Evolutionary conservation across 345 rosid genomes (phyloP).

Genomic region (Erucastrum elatum): DNA sequence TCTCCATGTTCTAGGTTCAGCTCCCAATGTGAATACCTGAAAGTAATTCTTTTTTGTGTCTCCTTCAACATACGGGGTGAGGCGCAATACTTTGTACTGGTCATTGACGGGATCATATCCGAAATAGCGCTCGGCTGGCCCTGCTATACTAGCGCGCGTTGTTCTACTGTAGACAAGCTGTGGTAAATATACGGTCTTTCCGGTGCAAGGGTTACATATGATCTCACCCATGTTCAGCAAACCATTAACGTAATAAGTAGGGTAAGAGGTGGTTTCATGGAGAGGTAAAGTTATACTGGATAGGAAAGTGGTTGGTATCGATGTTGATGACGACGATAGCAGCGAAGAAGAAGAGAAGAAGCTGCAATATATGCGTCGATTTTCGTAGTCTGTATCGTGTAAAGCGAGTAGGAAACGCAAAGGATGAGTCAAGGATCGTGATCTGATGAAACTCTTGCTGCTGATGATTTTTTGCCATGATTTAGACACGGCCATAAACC

Average conservation of each 20-base stretch:
- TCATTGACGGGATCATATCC: conserved; percentile 1
- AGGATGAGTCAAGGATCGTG: not conserved
- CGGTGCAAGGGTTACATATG: not conserved
- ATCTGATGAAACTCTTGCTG: not conserved
- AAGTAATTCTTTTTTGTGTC: not conserved
- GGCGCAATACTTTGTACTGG: conserved; percentile 9
- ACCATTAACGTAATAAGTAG: not conserved
- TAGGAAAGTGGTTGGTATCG: not conserved
- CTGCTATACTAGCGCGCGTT: not conserved
- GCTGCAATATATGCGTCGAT: not conserved
- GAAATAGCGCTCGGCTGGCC: not conserved
- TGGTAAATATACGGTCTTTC: not conserved
- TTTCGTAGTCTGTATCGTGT: not conserved
- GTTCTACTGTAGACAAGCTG: not conserved
- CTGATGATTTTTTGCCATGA: not conserved
- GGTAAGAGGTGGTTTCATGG: not conserved
- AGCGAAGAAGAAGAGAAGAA: not conserved
- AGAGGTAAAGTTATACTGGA: not conserved
- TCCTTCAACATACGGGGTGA: not conserved
- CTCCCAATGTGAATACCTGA: conserved; percentile 7
- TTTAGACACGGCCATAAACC: not conserved
- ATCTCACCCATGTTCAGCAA: not conserved
- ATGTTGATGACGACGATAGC: not conserved
- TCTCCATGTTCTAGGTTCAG: not conserved
- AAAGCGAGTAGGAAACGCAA: not conserved